Percentiles rank a stretch among this genome's conserved stretches.
These are phyloP conservation scores for Penicillium hesseltinei DNA, from an alignment of 2,329 filamentous ascomycete species.

Conservation along the genomic window DNA sequence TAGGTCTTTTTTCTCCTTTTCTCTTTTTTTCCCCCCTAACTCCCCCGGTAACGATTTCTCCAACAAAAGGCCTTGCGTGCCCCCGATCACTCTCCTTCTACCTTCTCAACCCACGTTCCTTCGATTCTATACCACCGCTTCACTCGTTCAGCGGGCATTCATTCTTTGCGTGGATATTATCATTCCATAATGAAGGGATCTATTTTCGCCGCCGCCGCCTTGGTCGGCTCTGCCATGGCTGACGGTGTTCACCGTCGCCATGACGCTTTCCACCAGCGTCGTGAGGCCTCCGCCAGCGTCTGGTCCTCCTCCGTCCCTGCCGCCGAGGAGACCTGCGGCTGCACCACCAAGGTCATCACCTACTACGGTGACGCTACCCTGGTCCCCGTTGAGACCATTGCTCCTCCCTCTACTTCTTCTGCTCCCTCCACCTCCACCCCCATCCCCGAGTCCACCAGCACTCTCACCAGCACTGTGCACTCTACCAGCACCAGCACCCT, in stretches of 20 bases:
- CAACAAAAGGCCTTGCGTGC: constrained; percentile 28
- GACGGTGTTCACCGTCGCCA: constrained; percentile 56
- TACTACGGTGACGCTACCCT: constrained; percentile 64
- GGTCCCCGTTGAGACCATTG: constrained; percentile 35
- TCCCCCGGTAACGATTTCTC: constrained; percentile 14
- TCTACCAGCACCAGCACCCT: constrained; percentile 41
- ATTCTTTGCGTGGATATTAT: constrained; percentile 45
- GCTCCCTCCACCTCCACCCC: constrained; percentile 17
- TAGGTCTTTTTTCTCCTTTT: constrained; percentile 12
- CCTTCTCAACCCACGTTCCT: constrained; percentile 13
- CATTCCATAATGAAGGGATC: constrained; percentile 69
- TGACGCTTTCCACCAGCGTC: constrained; percentile 60
- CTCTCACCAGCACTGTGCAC: constrained; percentile 33
- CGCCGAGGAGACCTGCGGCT: constrained; percentile 57
- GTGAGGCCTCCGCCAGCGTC: constrained; percentile 24
- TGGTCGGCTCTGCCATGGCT: constrained; percentile 54
- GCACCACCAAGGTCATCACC: constrained; percentile 72
- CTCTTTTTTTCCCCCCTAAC: constrained; percentile 17
- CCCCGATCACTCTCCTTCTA: constrained; percentile 21
- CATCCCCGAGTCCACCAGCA: constrained; percentile 18
- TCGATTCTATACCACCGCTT: constrained; percentile 35
- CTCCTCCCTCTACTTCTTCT: constrained; percentile 11
- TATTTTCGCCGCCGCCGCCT: constrained; percentile 57
- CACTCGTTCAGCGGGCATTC: constrained; percentile 79
- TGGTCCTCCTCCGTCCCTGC: not conserved